These are phyloP conservation scores for Madurella mycetomatis DNA, from an alignment of 2,329 filamentous ascomycete species.

Conservation along the genomic window DNA sequence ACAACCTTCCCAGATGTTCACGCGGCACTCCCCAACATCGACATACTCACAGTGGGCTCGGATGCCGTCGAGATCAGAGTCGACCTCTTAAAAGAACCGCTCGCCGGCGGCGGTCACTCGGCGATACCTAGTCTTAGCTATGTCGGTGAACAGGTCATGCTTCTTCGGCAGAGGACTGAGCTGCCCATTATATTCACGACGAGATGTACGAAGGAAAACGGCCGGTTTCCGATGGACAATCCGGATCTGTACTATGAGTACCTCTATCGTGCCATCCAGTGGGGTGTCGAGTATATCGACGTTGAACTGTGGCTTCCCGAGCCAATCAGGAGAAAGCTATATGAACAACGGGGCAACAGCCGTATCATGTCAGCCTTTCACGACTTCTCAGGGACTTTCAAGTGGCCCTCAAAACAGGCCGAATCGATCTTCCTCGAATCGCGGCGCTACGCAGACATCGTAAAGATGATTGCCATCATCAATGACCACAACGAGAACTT, in stretches of 20 bases:
- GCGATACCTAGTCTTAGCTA: conserved; percentile 74
- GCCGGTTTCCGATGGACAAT: conserved; percentile 78
- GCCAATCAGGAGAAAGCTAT: conserved; percentile 62
- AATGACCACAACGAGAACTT: conserved; percentile 82
- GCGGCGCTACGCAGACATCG: conserved; percentile 72
- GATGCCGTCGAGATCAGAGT: conserved; percentile 83
- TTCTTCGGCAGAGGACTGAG: conserved; percentile 76
- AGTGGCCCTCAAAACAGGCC: conserved; percentile 72
- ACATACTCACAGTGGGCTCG: conserved; percentile 80
- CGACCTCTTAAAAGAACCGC: conserved; percentile 71
- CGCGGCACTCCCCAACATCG: conserved; percentile 75
- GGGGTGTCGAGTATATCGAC: conserved; percentile 87
- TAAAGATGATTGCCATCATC: conserved; percentile 87
- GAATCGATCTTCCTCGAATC: conserved; percentile 68
- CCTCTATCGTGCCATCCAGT: conserved; percentile 78
- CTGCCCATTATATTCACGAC: conserved; percentile 89
- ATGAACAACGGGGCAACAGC: conserved; percentile 68
- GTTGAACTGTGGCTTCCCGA: conserved; percentile 85
- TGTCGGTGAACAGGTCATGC: conserved; percentile 81
- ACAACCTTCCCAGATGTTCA: conserved; percentile 85
- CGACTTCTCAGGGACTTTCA: conserved; percentile 79
- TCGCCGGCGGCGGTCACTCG: conserved; percentile 57
- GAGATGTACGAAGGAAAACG: conserved; percentile 75
- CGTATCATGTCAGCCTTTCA: conserved; percentile 91
- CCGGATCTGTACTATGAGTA: conserved; percentile 72